A percentile compares a stretch with the other conserved stretches of the same genome.
phyloP scores from a whole-genome alignment of 176 grass and related monocot genomes.

The Oryza punctata region DNA sequence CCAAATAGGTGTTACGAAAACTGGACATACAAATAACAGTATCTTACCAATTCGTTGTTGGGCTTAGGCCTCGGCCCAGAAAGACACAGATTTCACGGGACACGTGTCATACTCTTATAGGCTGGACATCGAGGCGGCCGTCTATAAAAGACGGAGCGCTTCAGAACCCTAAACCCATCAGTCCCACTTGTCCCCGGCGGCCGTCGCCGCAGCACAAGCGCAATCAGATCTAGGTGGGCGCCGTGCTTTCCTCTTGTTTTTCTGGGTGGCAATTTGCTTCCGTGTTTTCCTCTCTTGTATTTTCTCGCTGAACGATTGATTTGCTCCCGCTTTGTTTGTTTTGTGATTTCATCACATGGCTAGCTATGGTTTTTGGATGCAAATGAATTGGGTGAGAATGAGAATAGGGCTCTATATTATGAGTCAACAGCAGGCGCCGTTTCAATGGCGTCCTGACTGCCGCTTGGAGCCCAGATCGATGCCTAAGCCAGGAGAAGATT shows the following conservation, averaged over 20 bases:
- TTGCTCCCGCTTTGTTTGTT: neutral
- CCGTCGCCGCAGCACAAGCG: neutral
- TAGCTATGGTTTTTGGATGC: no score
- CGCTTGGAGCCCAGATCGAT: slow-evolving; percentile 57
- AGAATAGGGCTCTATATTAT: slow-evolving; percentile 48
- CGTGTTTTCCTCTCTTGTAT: neutral
- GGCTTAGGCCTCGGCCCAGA: slow-evolving; percentile 1
- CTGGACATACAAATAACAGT: no score
- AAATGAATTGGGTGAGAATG: neutral
- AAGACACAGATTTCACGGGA: no score
- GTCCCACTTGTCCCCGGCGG: neutral
- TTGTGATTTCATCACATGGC: neutral
- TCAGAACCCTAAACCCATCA: neutral
- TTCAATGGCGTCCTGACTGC: slow-evolving; percentile 51
- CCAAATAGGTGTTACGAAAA: no score
- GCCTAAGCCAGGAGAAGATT: slow-evolving; percentile 64
- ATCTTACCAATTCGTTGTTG: neutral
- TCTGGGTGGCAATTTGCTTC: neutral
- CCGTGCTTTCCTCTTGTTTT: no score
- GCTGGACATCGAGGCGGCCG: rapidly evolving
- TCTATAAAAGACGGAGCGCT: slow-evolving; percentile 1
- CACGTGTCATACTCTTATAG: neutral
- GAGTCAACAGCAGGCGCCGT: slow-evolving; percentile 60
- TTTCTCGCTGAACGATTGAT: neutral
- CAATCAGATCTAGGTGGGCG: neutral